Evolutionary conservation across 441 rosid genomes (phyloP).

Genomic region (Metrosideros polymorpha): DNA sequence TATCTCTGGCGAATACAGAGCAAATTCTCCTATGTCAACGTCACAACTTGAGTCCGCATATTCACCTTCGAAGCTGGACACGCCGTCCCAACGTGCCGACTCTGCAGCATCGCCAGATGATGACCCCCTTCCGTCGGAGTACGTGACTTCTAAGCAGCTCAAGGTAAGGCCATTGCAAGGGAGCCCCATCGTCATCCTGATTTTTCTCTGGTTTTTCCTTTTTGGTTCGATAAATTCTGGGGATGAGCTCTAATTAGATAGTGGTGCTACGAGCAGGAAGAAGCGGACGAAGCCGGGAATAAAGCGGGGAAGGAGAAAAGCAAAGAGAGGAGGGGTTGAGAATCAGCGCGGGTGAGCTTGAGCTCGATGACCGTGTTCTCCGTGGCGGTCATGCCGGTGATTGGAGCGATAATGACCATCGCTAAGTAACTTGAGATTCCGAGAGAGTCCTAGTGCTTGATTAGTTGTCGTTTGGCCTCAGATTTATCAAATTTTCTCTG

Average conservation of each 20-base stretch:
- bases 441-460: too few relatives aligned
- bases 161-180: background rate
- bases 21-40: background rate
- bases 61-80: background rate
- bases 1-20: background rate
- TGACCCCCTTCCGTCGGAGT: background rate
- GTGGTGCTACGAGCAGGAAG: background rate
- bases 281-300: background rate
- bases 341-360: background rate
- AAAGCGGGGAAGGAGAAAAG: background rate
- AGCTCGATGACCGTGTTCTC: background rate
- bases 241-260: background rate
- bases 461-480: too few relatives aligned
- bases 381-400: background rate
- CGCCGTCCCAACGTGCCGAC: background rate
- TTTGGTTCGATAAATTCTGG: background rate
- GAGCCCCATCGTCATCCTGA: too few relatives aligned
- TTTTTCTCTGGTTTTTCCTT: background rate
- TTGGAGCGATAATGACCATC: background rate
- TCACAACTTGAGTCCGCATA: background rate
- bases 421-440: background rate
- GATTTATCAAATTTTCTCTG: too few relatives aligned
- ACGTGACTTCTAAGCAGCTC: background rate
- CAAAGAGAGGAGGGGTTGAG: background rate
- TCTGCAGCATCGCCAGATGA: background rate